These are phyloP conservation scores for Acer saccharum DNA, from an alignment of 345 rosid species.

Conservation along the genomic window DNA sequence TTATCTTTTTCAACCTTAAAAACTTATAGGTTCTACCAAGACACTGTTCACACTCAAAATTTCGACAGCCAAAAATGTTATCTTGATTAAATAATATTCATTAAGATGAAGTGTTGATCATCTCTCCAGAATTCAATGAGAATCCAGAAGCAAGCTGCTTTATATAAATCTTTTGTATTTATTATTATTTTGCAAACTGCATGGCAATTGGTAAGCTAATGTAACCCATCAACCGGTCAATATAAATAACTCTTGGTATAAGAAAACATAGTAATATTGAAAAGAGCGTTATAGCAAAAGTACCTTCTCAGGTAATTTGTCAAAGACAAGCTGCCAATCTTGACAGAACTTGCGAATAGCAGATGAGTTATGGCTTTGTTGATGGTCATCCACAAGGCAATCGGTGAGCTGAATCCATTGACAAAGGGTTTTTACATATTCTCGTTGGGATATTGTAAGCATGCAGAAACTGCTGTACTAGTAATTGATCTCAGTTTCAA, in stretches of 20 bases:
- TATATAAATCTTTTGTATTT: not conserved
- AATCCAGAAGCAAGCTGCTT: not conserved
- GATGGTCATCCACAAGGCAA: conserved; percentile 52
- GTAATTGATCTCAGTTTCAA: conserved; percentile 66
- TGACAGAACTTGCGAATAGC: conserved; percentile 61
- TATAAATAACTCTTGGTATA: not conserved
- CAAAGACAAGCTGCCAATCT: conserved; percentile 64
- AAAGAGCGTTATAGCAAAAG: not conserved
- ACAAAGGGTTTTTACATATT: conserved; percentile 64
- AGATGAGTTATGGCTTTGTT: conserved; percentile 46
- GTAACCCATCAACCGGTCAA: not conserved
- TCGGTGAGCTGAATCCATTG: conserved; percentile 68
- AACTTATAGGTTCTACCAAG: too few relatives aligned
- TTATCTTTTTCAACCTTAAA: too few relatives aligned
- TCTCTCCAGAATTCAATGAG: too few relatives aligned
- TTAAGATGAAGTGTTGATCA: too few relatives aligned
- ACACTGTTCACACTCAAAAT: too few relatives aligned
- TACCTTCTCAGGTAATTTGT: conserved; percentile 81
- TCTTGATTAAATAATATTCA: too few relatives aligned
- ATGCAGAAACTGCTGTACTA: conserved; percentile 82
- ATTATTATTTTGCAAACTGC: not conserved
- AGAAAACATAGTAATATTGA: not conserved
- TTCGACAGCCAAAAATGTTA: too few relatives aligned
- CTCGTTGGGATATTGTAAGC: conserved; percentile 61
- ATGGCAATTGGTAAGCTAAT: not conserved